phyloP scores from a whole-genome alignment of 2,329 filamentous ascomycete species.

The Neophaeococcomyces mojaviensis region DNA sequence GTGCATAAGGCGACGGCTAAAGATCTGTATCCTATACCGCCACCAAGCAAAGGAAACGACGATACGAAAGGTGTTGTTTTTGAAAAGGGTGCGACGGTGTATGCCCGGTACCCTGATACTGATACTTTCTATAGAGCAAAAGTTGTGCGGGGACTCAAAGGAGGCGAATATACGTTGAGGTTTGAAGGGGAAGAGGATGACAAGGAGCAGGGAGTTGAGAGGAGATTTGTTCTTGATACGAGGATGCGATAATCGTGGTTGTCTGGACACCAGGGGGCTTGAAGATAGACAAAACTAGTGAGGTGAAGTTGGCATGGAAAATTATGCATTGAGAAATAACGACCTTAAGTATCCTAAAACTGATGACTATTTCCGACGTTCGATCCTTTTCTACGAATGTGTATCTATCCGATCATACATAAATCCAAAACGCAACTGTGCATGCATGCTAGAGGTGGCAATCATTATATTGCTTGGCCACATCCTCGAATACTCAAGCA shows the following conservation, averaged over 20 bases:
- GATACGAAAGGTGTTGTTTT: constrained; percentile 27
- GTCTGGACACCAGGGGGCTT: no score
- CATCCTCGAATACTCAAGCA: no score
- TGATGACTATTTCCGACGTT: no score
- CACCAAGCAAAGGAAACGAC: constrained; percentile 41
- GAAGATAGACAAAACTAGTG: no score
- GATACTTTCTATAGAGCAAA: constrained; percentile 82
- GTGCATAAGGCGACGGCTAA: constrained; percentile 59
- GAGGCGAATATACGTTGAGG: constrained; percentile 49
- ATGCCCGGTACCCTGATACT: constrained; percentile 74
- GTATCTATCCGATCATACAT: no score
- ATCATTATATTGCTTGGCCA: no score
- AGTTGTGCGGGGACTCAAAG: constrained; percentile 61
- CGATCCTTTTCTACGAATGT: no score
- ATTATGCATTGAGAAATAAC: no score
- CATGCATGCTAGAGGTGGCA: no score
- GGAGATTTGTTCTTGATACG: constrained; percentile 70
- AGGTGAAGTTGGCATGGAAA: no score
- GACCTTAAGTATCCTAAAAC: no score
- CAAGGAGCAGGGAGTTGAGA: constrained; percentile 67
- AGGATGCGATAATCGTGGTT: constrained; percentile 35
- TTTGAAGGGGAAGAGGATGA: constrained; percentile 71
- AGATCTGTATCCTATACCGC: constrained; percentile 70
- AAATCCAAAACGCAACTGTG: no score
- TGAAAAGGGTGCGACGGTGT: constrained; percentile 59